Percentiles rank a stretch among this genome's conserved stretches.
These are phyloP conservation scores for Fusarium burgessii DNA, from an alignment of 2,329 filamentous ascomycete genomes.

Conservation along the genomic window DNA sequence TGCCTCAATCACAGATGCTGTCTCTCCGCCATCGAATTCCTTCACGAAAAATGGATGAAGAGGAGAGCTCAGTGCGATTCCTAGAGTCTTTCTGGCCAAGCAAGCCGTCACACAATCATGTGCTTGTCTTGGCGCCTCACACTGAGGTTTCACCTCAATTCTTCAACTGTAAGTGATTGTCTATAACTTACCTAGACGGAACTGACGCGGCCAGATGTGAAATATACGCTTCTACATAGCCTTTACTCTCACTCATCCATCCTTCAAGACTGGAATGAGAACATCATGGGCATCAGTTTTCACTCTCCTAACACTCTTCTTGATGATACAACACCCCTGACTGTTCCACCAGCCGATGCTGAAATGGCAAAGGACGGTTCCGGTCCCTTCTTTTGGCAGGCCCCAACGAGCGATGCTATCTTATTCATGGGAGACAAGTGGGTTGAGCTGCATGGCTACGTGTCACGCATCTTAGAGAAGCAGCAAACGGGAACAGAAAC, in stretches of 20 bases:
- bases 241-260: slow-evolving; percentile 70
- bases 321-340: slow-evolving; percentile 69
- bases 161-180: slow-evolving; percentile 73
- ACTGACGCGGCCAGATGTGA: slow-evolving; percentile 67
- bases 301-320: slow-evolving; percentile 75
- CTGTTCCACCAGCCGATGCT: slow-evolving; percentile 52
- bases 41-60: slow-evolving; percentile 67
- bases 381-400: slow-evolving; percentile 84
- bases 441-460: slow-evolving; percentile 85
- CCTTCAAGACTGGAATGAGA: slow-evolving; percentile 59
- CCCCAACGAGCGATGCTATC: slow-evolving; percentile 83
- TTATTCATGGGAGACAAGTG: slow-evolving; percentile 89
- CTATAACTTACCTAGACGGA: neutral
- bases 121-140: slow-evolving; percentile 87
- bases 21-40: slow-evolving; percentile 81
- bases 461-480: slow-evolving; percentile 70
- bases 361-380: slow-evolving; percentile 41
- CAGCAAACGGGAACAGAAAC: slow-evolving; percentile 52
- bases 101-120: slow-evolving; percentile 72
- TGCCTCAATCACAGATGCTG: slow-evolving; percentile 65
- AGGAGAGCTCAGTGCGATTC: slow-evolving; percentile 79
- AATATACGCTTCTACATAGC: slow-evolving; percentile 82
- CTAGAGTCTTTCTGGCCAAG: slow-evolving; percentile 90
- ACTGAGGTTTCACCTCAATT: slow-evolving; percentile 83
- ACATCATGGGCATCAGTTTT: slow-evolving; percentile 83